These are phyloP conservation scores for Phalaenopsis equestris DNA, from an alignment of 106 monocot genomes.

Conservation along the genomic window DNA sequence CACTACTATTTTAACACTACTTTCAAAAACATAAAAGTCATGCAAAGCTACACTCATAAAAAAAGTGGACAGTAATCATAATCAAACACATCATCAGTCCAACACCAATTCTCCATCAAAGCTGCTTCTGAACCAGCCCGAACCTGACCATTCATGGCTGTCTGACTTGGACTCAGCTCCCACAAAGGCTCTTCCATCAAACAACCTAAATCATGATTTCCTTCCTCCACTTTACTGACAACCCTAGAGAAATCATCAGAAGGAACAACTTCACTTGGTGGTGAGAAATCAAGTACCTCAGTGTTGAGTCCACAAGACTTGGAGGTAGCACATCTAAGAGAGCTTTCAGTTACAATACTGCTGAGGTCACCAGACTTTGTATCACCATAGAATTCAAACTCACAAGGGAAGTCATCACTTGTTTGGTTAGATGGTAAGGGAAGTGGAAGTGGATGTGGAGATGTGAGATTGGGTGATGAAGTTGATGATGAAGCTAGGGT, in stretches of 20 bases:
- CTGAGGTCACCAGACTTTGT: slow-evolving; percentile 40
- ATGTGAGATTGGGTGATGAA: background rate
- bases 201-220: background rate
- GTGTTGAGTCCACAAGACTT: background rate
- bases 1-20: too few relatives aligned
- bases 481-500: background rate
- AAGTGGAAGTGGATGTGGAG: background rate
- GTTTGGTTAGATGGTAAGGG: background rate
- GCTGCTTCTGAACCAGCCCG: background rate
- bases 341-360: slow-evolving; percentile 44
- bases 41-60: background rate
- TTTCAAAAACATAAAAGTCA: background rate
- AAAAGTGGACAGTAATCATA: slow-evolving; percentile 6
- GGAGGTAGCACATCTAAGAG: slow-evolving; percentile 14
- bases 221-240: background rate
- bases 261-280: background rate
- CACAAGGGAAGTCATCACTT: background rate
- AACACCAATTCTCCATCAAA: background rate
- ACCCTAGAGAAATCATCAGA: background rate
- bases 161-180: slow-evolving; percentile 1
- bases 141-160: background rate
- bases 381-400: slow-evolving; percentile 27
- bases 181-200: slow-evolving; percentile 8
- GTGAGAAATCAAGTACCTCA: background rate
- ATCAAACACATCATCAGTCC: background rate